Evolutionary conservation across 169 alveolate genomes (phyloP), one percentile per base, ranked within the genome.

Genomic region (Eimeria necatrix): DNA sequence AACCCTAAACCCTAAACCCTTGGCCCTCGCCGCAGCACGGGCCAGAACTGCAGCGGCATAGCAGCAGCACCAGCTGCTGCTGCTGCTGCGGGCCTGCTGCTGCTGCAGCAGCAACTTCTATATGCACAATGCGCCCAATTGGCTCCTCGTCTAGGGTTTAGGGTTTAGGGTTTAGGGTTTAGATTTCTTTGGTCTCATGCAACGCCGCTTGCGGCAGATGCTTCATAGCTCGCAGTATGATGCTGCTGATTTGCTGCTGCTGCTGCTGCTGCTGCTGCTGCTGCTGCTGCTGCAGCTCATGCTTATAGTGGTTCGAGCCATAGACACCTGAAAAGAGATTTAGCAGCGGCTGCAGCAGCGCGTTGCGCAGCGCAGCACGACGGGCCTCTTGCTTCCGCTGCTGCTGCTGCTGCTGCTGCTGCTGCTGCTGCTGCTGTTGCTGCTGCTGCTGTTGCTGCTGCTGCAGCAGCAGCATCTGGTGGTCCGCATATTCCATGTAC

Each of bases 171-270:
- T 14, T 56, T 56, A 14, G 20, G 64, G 64, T 14, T 56, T 14
- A 56, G 64, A 56, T 8, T 56, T 56, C 64, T 14, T 56, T 56
- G 20, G 8, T 8, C 64, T 56, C 64, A 14, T 56, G 64, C 64
- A 56, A 14, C 64, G 64, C 64, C 64, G 8, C 64, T 14, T 56
- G 64, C 64, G 64, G 64, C 8, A 56, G 8, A 56, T 14, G 14
- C 64, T 14, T 8, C 64, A 56, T 56, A 14, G 64, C 64, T 8
- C 64, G 64, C 64, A 56, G 20, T 9, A 56, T 56, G 64, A 56
- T 56, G 64, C 64, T 56, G 64, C 64, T 56, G 64, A 56, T 14
- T 56, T 56, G 64, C 64, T 56, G 64, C 64, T 56, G 64, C 64
- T 56, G 64, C 64, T 9, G 64, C 14, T 56, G 64, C 64, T 56